Percentiles rank a stretch among this genome's conserved stretches.
These are phyloP conservation scores for Triangularia verruculosa DNA, from an alignment of 2,329 filamentous ascomycete species.

Conservation along the genomic window DNA sequence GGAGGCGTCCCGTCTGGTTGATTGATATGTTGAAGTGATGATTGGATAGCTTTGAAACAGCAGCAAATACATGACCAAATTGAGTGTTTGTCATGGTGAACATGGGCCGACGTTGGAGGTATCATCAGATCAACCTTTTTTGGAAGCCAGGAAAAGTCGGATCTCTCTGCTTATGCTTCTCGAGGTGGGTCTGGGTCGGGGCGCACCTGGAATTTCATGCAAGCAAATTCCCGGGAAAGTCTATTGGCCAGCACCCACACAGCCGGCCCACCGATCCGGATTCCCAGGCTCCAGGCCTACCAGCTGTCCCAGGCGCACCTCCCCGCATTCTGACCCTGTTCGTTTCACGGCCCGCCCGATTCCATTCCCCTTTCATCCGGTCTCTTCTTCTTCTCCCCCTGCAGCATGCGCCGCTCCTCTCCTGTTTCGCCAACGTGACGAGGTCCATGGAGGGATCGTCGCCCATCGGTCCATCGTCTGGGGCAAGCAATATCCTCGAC, in stretches of 20 bases:
- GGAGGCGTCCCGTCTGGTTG: too few species aligned
- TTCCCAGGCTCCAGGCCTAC: conserved; percentile 4
- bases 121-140: conserved; percentile 16
- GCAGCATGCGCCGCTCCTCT: not conserved
- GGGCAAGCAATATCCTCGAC: not conserved
- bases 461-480: not conserved
- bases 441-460: not conserved
- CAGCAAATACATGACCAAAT: too few species aligned
- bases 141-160: conserved; percentile 11
- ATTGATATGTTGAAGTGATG: too few species aligned
- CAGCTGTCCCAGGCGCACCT: not conserved
- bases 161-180: not conserved
- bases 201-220: conserved; percentile 14
- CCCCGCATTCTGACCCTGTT: not conserved
- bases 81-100: too few species aligned
- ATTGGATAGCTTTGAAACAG: too few species aligned
- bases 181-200: conserved; percentile 2
- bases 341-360: not conserved
- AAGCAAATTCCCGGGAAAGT: not conserved
- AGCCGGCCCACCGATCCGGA: conserved; percentile 7
- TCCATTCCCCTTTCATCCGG: not conserved
- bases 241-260: not conserved
- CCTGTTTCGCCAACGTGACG: not conserved
- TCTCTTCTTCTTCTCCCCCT: conserved; percentile 5
- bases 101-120: too few species aligned